A percentile compares a stretch with the other conserved stretches of the same genome.
phyloP scores from a whole-genome alignment of 352 stramenopile species.

The Globisporangium orthogonon region DNA sequence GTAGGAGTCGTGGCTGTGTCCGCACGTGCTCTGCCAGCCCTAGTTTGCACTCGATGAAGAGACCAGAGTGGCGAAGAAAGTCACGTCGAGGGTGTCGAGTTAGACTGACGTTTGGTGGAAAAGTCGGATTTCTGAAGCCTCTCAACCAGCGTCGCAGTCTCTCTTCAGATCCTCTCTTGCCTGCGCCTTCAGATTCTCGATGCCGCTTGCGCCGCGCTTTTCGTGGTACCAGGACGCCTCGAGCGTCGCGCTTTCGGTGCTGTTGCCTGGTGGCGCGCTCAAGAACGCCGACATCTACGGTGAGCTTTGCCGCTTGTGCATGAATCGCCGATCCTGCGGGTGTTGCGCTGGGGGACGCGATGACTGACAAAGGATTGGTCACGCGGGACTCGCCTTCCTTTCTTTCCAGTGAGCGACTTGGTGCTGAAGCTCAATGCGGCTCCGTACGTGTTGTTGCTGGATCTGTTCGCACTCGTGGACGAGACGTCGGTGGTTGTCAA shows the following conservation, averaged over 20 bases:
- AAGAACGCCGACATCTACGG: conserved; percentile 65
- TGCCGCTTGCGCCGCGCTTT: conserved; percentile 63
- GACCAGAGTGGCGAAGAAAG: too few species aligned
- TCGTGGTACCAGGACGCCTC: conserved; percentile 54
- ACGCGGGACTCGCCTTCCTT: not conserved
- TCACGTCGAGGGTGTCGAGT: too few species aligned
- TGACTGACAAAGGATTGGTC: not conserved
- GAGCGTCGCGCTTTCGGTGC: conserved; percentile 42
- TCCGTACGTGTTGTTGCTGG: conserved; percentile 70
- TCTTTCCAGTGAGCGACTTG: conserved; percentile 57
- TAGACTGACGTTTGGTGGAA: too few species aligned
- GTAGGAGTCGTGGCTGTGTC: too few species aligned
- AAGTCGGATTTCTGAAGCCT: too few species aligned
- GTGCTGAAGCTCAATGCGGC: conserved; percentile 76
- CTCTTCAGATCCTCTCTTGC: not conserved
- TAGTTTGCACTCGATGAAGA: too few species aligned
- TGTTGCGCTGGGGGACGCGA: not conserved
- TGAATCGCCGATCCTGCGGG: too few species aligned
- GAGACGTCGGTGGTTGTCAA: conserved; percentile 43
- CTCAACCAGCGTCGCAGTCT: not conserved
- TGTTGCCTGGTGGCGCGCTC: conserved; percentile 38
- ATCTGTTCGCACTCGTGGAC: conserved; percentile 55
- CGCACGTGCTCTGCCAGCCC: too few species aligned
- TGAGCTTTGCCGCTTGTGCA: conserved; percentile 12
- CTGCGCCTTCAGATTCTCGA: conserved; percentile 9